Evolutionary conservation across 768 basidiomycete species (phyloP).

Genomic region (Lactifluus piperatus): DNA sequence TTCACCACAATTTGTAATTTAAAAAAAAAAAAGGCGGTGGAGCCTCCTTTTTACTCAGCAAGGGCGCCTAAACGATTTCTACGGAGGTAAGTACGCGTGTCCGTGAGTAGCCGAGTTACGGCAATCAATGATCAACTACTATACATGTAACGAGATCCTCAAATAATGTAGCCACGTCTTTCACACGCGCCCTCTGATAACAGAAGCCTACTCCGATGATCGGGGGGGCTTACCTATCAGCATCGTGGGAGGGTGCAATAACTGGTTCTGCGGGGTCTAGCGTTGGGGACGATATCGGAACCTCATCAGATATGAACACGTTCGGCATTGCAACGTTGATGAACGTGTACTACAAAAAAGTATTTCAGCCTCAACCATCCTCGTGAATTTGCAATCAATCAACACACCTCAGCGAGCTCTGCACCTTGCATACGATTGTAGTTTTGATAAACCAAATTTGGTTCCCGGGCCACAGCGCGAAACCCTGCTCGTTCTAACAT

Average conservation of each 20-base stretch:
- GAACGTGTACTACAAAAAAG: conserved; percentile 6
- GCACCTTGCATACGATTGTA: conserved; percentile 23
- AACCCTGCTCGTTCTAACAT: conserved; percentile 39
- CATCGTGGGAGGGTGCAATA: neutral
- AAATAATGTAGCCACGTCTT: conserved; percentile 2
- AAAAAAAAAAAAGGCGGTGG: too few species aligned
- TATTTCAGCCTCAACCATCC: neutral
- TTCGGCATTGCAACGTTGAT: conserved; percentile 7
- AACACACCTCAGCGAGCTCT: conserved; percentile 27
- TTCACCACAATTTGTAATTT: neutral
- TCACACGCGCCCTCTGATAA: neutral
- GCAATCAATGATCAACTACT: neutral
- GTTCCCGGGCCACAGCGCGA: conserved; percentile 40
- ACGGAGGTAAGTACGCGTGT: neutral
- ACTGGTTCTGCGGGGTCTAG: neutral
- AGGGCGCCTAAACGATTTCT: too few species aligned
- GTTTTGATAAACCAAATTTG: conserved; percentile 30
- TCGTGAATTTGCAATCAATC: too few species aligned
- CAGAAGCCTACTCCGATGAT: neutral
- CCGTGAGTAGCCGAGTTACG: neutral
- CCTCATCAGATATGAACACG: conserved; percentile 4
- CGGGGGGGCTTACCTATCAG: neutral
- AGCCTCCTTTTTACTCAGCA: too few species aligned
- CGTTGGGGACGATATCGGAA: neutral
- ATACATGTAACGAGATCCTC: conserved; percentile 3